Evolutionary conservation across 352 stramenopile species (phyloP).

Genomic region (Phytophthora foliorum): DNA sequence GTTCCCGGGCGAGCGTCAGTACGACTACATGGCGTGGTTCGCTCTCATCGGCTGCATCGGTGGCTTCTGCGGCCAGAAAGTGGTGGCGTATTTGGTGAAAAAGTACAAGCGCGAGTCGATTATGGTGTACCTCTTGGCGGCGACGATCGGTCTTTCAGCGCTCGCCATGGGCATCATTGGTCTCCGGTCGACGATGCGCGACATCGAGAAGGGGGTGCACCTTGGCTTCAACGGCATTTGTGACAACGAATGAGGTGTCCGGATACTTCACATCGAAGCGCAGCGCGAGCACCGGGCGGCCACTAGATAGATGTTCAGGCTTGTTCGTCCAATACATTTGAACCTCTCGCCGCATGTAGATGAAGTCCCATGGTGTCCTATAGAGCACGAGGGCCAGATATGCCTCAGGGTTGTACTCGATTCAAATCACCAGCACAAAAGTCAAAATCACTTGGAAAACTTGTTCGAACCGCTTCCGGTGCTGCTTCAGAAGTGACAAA

Average conservation of each 20-base stretch:
- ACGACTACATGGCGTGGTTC: conserved; percentile 94
- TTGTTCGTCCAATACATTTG: neutral
- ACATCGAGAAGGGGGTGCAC: conserved; percentile 66
- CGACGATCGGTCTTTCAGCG: conserved; percentile 78
- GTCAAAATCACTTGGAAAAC: neutral
- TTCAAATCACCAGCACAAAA: neutral
- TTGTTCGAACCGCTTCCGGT: neutral
- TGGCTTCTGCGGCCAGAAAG: conserved; percentile 75
- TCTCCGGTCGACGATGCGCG: conserved; percentile 58
- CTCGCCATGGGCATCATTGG: conserved; percentile 78
- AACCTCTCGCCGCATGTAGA: neutral
- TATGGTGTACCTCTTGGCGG: conserved; percentile 80
- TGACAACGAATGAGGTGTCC: conserved; percentile 51
- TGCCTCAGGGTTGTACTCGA: neutral
- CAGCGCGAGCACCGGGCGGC: neutral
- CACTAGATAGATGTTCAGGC: conserved; percentile 13
- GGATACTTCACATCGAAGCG: neutral
- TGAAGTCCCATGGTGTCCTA: neutral
- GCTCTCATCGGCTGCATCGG: conserved; percentile 92
- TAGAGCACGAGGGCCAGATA: neutral
- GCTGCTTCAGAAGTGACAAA: conserved; percentile 7
- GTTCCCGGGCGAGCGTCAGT: conserved; percentile 79
- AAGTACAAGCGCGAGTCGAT: conserved; percentile 92
- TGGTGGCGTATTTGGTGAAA: conserved; percentile 92
- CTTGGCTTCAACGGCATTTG: conserved; percentile 81